Percentiles rank a stretch among this genome's conserved stretches.
Evolutionary conservation across 768 basidiomycete species (phyloP).

Genomic region (Pleurotus eryngii): DNA sequence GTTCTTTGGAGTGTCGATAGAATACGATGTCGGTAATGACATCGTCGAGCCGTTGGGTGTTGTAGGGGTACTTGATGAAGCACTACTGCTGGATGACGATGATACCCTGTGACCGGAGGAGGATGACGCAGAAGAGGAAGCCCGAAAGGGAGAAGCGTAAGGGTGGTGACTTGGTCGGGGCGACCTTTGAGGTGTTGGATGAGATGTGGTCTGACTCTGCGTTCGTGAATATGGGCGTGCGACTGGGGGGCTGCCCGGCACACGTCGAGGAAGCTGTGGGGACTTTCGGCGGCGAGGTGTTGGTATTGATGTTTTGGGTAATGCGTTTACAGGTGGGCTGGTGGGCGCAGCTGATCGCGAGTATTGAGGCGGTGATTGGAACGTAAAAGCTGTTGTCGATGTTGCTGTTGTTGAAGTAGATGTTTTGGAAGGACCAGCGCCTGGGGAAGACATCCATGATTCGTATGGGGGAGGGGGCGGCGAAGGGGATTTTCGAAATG

Average conservation of each 20-base stretch:
- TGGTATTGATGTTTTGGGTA: background rate
- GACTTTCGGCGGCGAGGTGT: conserved; percentile 15
- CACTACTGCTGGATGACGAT: conserved; percentile 10
- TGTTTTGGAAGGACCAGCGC: background rate
- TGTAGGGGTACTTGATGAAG: conserved; percentile 10
- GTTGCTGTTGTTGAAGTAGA: background rate
- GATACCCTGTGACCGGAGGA: background rate
- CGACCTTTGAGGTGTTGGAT: conserved; percentile 7
- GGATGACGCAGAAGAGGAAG: conserved; percentile 9
- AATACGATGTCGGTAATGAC: background rate
- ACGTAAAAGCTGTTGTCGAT: background rate
- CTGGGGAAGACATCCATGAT: background rate
- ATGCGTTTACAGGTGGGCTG: background rate
- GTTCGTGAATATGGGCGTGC: conserved; percentile 13
- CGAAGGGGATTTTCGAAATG: background rate
- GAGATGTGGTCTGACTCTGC: too few relatives aligned
- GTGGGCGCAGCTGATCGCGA: conserved; percentile 5
- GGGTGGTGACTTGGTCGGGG: background rate
- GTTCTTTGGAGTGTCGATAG: background rate
- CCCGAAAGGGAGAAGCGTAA: conserved; percentile 9
- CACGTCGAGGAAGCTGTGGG: conserved; percentile 22
- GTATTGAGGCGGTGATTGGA: background rate
- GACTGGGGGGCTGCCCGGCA: conserved; percentile 14
- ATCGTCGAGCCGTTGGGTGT: background rate
- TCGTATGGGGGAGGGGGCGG: background rate